Percentiles rank a stretch among this genome's conserved stretches.
These are phyloP conservation scores for Aspergillus hiratsukae DNA, from an alignment of 2,329 filamentous ascomycete genomes.

Conservation along the genomic window DNA sequence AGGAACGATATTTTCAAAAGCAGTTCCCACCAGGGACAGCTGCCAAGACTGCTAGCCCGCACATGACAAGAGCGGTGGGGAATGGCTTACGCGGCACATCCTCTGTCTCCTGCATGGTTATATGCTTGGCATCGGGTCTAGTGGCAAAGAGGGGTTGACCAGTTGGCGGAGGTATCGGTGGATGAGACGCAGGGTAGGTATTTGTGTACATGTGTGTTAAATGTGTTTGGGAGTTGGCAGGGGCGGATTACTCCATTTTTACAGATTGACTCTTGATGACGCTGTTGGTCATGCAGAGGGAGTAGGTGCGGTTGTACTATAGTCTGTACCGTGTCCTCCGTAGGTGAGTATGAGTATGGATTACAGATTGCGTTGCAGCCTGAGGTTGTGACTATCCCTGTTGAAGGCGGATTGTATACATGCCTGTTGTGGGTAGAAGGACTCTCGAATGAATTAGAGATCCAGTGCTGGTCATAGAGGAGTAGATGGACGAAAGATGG, in stretches of 20 bases:
- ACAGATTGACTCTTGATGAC: background rate
- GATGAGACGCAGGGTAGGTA: background rate
- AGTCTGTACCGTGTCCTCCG: background rate
- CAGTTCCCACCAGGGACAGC: background rate
- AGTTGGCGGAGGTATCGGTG: background rate
- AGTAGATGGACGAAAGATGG: background rate
- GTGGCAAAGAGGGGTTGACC: slow-evolving; percentile 5
- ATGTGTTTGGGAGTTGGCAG: too few relatives aligned
- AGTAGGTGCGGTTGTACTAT: background rate
- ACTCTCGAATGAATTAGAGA: background rate
- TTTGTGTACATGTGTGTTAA: background rate
- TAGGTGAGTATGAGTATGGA: background rate
- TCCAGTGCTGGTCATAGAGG: background rate
- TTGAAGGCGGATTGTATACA: background rate
- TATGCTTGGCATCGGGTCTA: background rate
- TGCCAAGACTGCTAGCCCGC: background rate
- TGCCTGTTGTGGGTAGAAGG: too few relatives aligned
- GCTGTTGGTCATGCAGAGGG: background rate
- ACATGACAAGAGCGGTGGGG: background rate
- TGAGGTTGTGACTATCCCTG: too few relatives aligned
- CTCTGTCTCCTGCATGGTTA: background rate
- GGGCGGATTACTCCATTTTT: background rate
- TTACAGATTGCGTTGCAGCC: too few relatives aligned
- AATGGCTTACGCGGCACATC: background rate
- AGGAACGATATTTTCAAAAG: background rate